Evolutionary conservation across 306 rosid genomes (phyloP).

Genomic region (Fragaria vesca): DNA sequence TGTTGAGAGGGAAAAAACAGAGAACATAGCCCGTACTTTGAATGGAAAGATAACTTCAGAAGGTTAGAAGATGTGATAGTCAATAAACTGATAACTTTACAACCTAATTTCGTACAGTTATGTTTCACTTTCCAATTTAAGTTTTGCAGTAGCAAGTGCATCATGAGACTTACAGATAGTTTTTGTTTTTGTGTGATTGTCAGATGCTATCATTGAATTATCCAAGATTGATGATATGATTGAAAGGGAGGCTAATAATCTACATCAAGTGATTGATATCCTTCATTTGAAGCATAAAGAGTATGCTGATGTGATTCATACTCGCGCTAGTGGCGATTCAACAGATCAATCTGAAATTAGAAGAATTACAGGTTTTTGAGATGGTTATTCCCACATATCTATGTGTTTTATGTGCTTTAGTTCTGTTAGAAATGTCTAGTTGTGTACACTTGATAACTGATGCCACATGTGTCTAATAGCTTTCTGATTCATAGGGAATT

Average conservation of each 20-base stretch:
- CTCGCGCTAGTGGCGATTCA: constrained; percentile 39
- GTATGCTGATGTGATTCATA: constrained; percentile 51
- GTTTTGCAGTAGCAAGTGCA: constrained; percentile 21
- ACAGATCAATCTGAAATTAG: constrained; percentile 60
- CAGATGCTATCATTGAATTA: constrained; percentile 65
- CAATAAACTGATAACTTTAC: constrained; percentile 14
- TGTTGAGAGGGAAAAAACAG: constrained; percentile 50
- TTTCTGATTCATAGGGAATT: not conserved
- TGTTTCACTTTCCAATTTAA: constrained; percentile 12
- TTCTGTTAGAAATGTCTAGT: not conserved
- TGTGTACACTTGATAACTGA: not conserved
- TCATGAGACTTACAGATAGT: constrained; percentile 19
- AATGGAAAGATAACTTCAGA: constrained; percentile 54
- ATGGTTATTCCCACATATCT: constrained; percentile 14
- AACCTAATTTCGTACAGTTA: constrained; percentile 5
- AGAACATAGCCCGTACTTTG: constrained; percentile 41
- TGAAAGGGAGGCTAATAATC: constrained; percentile 64
- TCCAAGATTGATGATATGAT: constrained; percentile 80
- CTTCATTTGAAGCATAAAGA: constrained; percentile 69
- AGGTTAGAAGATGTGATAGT: constrained; percentile 54
- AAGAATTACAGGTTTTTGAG: constrained; percentile 57
- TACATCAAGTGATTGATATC: constrained; percentile 50
- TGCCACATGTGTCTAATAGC: not conserved
- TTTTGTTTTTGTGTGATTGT: constrained; percentile 36
- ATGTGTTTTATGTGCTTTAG: constrained; percentile 1